Evolutionary conservation across 2,329 filamentous ascomycete species (phyloP), one percentile per base, ranked within the genome.

Genomic region (Pestalotiopsis sp.): DNA sequence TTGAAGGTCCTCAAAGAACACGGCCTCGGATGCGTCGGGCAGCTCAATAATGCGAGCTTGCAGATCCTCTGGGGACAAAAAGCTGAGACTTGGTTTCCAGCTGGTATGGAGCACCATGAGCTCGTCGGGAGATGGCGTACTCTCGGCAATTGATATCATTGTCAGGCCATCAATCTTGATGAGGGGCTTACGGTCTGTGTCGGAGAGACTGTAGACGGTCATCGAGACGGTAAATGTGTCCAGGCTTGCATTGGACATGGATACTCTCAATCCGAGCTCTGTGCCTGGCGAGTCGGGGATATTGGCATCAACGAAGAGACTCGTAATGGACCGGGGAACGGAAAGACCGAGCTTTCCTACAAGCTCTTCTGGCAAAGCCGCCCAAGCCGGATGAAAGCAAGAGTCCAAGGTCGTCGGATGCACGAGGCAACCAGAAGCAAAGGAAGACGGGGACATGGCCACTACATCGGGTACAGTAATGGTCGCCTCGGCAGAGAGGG

Each of bases 321-420:
- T 66, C n/a, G 25, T 25, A 11, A 66, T 66, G 25, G 20, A 57
- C n/a, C 63, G 20, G 2, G 63, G 63, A 31, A 66, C 63, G 4
- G 63, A 66, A 27, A 66, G 63, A 23, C 63, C 63, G 23, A 66
- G 41, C 20, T 66, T 56, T 11, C 63, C 20, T 4, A 57, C 13
- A 56, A 66, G 25, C 17, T 45, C 41, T 2, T 56, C 27, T 11
- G 63, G 49, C 49, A 66, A 25, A 23, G 63, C 40, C 3, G 63
- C 63, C 63, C 63, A 66, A 11, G 63, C 63, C 4, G 63, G 63
- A 38, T 66, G 63, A 14, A 66, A 66, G 52, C 63, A 66, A 9
- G 63, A 20, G 52, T 66, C 63, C 13, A 66, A 38, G 12, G 45
- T 57, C 13, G 63, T 66, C 4, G 63, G 63, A 56, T 66, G 63